Base-by-base conservation (phyloP, 176 grass and related monocot genomes). In the Oryza glaberrima region DNA sequence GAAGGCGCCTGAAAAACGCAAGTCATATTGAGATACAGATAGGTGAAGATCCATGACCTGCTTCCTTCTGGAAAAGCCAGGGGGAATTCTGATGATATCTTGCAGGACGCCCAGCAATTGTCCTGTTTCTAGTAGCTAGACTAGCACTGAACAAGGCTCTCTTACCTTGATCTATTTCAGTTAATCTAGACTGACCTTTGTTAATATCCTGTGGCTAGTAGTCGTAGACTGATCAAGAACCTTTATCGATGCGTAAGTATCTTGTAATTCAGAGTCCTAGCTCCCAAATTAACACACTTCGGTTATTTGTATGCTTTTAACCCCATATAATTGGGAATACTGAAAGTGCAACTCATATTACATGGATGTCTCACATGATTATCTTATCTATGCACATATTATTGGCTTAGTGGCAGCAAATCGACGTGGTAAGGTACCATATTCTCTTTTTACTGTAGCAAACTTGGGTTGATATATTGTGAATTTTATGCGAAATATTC, bases 1-100 rank as follows among this genome's bases (percentile, higher is more conserved):
- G 25, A 90, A 90, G 65, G 38, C 67, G 11, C 78, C 83, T 19
- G 88, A 91, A 72, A 93, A 93, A 67, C 82, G 83, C 83, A 89
- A 84, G 70, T 61, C 79, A 11, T 83, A 75, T 79, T 91, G 79
- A 88, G 49, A 71, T 36, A 60, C 54, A 14, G 67, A 23, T 47
- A 5, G 5, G 26, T 48, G 16, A 13, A 67, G 52, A 48, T 72
- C 67, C 40, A 65, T 48, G 8, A 65, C 10, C 22, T 58, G 67
- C 28, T 77, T 48, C 26, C 11, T 38, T 36, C 49, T 65, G 36
- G 40, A 47, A 72, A 40, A 38, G 22, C 12, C 52, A 40, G 76
- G n/a, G 25, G 12, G 54, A 5, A 65, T 72, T 17, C 38, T 1
- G 60, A 52, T 65, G 1, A 48, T 38, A 3, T 63, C 66, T 22